A percentile compares a stretch with the other conserved stretches of the same genome.
phyloP scores from a whole-genome alignment of 768 basidiomycete species.

The Leccinum boreale region DNA sequence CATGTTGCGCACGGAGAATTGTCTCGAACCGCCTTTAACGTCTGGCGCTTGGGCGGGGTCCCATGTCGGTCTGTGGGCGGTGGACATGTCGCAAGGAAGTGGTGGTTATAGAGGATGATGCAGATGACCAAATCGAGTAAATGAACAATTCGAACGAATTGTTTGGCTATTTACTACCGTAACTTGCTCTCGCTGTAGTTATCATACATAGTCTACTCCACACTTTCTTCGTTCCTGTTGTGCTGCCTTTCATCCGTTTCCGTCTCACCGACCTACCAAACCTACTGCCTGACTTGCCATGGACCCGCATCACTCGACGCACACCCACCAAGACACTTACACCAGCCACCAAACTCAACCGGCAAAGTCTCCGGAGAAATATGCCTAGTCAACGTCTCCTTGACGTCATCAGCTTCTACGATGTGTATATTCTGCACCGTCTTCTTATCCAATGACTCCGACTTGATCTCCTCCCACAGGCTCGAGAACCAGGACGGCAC shows the following conservation, averaged over 20 bases:
- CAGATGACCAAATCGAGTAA: not conserved
- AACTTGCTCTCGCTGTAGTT: no score
- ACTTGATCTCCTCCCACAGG: conserved; percentile 83
- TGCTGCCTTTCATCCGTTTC: no score
- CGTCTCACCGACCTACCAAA: no score
- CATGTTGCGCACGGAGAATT: conserved; percentile 91
- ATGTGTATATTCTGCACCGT: conserved; percentile 94
- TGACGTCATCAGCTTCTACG: conserved; percentile 60
- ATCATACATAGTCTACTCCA: no score
- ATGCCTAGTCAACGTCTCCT: conserved; percentile 73
- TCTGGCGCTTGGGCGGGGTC: conserved; percentile 96
- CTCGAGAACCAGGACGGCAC: conserved; percentile 89
- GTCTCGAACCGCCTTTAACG: conserved; percentile 86
- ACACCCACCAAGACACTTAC: conserved; percentile 77
- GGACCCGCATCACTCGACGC: conserved; percentile 74
- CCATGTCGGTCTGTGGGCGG: conserved; percentile 95
- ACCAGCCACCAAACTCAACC: conserved; percentile 78
- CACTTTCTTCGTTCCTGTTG: no score
- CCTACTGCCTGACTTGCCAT: no score
- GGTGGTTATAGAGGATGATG: not conserved
- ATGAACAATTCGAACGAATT: not conserved
- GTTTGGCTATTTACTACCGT: no score
- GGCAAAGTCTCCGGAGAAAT: conserved; percentile 84
- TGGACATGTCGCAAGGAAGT: conserved; percentile 55
- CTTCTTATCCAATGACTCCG: conserved; percentile 88